Conservation (phyloP, 345 rosid species). For the Viola odorata region DNA sequence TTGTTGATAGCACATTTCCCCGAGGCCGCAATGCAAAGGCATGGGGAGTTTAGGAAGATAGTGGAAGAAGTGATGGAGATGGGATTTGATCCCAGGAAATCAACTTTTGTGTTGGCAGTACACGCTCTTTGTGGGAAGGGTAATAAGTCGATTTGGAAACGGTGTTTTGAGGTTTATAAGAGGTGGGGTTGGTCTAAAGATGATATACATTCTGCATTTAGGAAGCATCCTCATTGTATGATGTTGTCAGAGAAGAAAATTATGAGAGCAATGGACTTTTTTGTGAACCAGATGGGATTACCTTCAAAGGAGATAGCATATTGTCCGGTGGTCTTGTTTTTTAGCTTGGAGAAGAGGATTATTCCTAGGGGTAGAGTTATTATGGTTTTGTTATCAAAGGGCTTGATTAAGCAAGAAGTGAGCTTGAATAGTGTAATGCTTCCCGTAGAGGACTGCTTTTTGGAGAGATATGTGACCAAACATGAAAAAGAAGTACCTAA, state of each 20-base stretch:
- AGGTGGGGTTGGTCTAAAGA: conserved; percentile 57
- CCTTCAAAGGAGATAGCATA: conserved; percentile 29
- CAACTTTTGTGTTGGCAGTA: conserved; percentile 42
- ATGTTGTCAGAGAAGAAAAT: conserved; percentile 45
- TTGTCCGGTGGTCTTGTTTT: conserved; percentile 33
- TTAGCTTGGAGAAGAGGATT: conserved; percentile 50
- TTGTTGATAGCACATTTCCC: conserved; percentile 45
- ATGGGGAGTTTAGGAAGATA: conserved; percentile 24
- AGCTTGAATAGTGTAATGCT: conserved; percentile 35
- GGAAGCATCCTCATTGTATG: conserved; percentile 48
- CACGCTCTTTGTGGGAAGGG: conserved; percentile 38
- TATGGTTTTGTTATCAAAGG: conserved; percentile 31
- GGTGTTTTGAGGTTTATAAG: conserved; percentile 37
- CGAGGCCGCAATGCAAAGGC: conserved; percentile 38
- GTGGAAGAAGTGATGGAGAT: conserved; percentile 34
- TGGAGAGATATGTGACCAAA: conserved; percentile 39
- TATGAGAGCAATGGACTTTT: conserved; percentile 37
- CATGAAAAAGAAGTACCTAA: conserved; percentile 36
- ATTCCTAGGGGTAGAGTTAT: conserved; percentile 43
- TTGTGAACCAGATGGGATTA: conserved; percentile 41
- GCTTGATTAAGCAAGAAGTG: conserved; percentile 39
- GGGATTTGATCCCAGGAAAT: conserved; percentile 44
- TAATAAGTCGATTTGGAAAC: conserved; percentile 36
- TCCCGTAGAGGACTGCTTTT: conserved; percentile 32
- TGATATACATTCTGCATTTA: conserved; percentile 39